These are phyloP conservation scores for Thielaviopsis punctulata DNA, from an alignment of 2,329 filamentous ascomycete genomes.

Conservation along the genomic window DNA sequence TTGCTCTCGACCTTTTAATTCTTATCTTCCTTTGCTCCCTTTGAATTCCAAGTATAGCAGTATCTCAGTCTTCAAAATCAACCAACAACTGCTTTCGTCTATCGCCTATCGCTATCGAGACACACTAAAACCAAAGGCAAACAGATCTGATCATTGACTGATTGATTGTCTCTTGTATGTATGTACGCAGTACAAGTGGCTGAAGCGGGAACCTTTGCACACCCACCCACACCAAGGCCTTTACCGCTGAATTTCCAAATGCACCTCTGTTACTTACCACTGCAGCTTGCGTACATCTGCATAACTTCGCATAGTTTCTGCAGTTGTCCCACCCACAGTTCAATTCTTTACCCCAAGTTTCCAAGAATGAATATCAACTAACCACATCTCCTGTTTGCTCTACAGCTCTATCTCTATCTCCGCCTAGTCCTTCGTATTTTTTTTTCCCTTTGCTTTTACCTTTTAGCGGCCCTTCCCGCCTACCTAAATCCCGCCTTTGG, in stretches of 20 bases:
- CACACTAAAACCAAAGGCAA: background rate
- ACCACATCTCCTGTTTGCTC: background rate
- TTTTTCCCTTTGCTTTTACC: too few relatives aligned
- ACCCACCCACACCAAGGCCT: background rate
- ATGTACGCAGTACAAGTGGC: background rate
- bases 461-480: background rate
- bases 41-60: background rate
- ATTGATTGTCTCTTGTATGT: background rate
- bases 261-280: background rate
- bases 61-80: background rate
- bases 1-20: constrained; percentile 6
- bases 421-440: background rate
- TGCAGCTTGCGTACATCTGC: background rate
- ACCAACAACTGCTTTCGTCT: background rate
- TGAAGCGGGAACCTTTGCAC: background rate
- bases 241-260: background rate
- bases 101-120: background rate
- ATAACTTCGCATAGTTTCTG: background rate
- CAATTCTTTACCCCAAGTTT: background rate
- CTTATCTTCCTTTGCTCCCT: too few relatives aligned
- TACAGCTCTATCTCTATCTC: background rate
- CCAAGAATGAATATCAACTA: background rate
- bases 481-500: background rate
- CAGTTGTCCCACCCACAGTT: background rate
- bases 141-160: background rate